Conservation (phyloP, 495 filamentous ascomycete genomes). For the Xylaria telfairii region DNA sequence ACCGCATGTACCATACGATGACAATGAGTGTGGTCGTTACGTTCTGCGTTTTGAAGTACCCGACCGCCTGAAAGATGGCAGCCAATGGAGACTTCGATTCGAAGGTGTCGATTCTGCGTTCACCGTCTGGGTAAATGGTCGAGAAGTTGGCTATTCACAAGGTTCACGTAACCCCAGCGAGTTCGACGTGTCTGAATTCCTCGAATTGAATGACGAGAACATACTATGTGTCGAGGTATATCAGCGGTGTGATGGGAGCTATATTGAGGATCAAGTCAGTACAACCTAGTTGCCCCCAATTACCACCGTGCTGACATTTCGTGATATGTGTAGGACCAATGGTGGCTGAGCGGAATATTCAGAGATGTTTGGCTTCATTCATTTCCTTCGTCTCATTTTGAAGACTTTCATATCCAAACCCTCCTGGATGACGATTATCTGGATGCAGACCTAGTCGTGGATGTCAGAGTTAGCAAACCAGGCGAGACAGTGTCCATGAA, state of each 20-base stretch:
- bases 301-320: conserved; percentile 20
- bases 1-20: conserved; percentile 64
- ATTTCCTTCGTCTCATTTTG: conserved; percentile 62
- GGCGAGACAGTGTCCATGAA: conserved; percentile 37
- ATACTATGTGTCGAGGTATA: conserved; percentile 68
- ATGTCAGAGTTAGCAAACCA: conserved; percentile 46
- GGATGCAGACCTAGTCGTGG: conserved; percentile 59
- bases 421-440: conserved; percentile 61
- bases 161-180: conserved; percentile 71
- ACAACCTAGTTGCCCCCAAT: not conserved
- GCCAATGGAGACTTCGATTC: conserved; percentile 63
- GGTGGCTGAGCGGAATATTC: conserved; percentile 71
- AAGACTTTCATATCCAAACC: conserved; percentile 65
- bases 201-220: conserved; percentile 55
- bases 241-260: conserved; percentile 69
- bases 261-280: conserved; percentile 68
- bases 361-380: conserved; percentile 70
- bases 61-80: conserved; percentile 42
- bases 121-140: conserved; percentile 69
- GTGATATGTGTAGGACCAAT: conserved; percentile 48
- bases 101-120: conserved; percentile 76
- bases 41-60: conserved; percentile 54
- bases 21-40: conserved; percentile 72
- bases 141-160: conserved; percentile 70
- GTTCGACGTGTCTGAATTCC: conserved; percentile 64